Percentiles rank a stretch among this genome's conserved stretches.
Evolutionary conservation across 2,329 filamentous ascomycete species (phyloP).

Genomic region (Fusarium sp.): DNA sequence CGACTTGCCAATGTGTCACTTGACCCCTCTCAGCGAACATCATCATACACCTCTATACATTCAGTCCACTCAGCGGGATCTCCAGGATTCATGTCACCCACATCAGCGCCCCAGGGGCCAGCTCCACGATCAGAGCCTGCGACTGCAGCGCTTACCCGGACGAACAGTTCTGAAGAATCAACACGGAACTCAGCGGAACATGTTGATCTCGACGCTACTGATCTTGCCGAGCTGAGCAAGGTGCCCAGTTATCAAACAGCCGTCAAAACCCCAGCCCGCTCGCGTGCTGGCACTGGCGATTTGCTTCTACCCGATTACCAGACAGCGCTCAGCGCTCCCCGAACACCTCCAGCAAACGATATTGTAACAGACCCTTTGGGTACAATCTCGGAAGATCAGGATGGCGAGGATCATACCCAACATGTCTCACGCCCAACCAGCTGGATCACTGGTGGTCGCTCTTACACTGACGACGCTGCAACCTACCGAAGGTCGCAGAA

Average conservation of each 20-base stretch:
- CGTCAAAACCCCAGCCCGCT: slow-evolving; percentile 71
- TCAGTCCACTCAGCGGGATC: slow-evolving; percentile 56
- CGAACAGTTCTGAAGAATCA: slow-evolving; percentile 64
- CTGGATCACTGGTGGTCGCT: slow-evolving; percentile 36
- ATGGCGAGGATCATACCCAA: slow-evolving; percentile 41
- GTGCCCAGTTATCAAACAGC: slow-evolving; percentile 84
- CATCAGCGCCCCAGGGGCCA: slow-evolving; percentile 51
- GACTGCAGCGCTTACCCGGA: slow-evolving; percentile 63
- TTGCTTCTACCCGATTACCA: slow-evolving; percentile 73
- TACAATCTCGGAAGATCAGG: slow-evolving; percentile 49
- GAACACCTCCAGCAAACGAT: slow-evolving; percentile 57
- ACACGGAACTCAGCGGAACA: slow-evolving; percentile 68
- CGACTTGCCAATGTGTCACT: slow-evolving; percentile 76
- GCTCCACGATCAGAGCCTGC: slow-evolving; percentile 55
- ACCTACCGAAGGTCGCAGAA: slow-evolving; percentile 39
- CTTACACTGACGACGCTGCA: slow-evolving; percentile 43
- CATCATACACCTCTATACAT: slow-evolving; percentile 58
- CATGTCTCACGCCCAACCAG: slow-evolving; percentile 43
- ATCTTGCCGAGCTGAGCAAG: slow-evolving; percentile 74
- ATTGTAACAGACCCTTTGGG: slow-evolving; percentile 44
- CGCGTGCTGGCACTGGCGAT: slow-evolving; percentile 61
- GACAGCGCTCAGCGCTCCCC: slow-evolving; percentile 66
- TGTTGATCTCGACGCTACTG: slow-evolving; percentile 66
- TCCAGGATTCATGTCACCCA: slow-evolving; percentile 58
- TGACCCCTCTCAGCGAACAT: slow-evolving; percentile 58